Conservation (phyloP, 176 grass and related monocot species). For the Raddia guianensis region DNA sequence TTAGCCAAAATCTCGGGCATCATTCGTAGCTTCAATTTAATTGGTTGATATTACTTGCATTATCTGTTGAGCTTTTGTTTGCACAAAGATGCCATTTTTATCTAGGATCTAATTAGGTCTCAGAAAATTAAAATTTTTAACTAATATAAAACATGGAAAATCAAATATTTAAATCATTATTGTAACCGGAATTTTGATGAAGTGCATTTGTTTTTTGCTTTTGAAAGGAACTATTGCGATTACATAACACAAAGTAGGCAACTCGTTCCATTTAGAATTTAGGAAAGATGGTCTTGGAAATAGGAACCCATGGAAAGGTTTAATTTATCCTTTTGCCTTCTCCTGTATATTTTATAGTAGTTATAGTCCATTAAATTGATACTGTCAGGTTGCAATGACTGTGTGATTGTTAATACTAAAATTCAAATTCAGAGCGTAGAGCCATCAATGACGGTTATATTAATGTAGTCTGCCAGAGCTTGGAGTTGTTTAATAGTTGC, state of each 20-base stretch:
- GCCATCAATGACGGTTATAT: neutral
- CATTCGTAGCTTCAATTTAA: neutral
- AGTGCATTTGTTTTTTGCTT: constrained; percentile 20
- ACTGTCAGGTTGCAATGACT: constrained; percentile 10
- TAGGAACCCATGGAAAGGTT: neutral
- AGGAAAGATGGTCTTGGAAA: constrained; percentile 2
- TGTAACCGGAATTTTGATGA: neutral
- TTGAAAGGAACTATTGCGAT: neutral
- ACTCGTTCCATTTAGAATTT: neutral
- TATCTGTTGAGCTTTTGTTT: constrained; percentile 6
- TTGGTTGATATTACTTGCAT: neutral
- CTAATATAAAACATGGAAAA: neutral
- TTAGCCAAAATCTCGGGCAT: neutral
- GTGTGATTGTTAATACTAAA: constrained; percentile 28
- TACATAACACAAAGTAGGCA: neutral
- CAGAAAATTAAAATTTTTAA: constrained; percentile 4
- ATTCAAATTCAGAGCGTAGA: neutral
- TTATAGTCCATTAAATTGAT: constrained; percentile 14
- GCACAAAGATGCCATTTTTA: neutral
- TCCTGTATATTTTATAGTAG: constrained; percentile 3
- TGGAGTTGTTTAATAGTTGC: constrained; percentile 22
- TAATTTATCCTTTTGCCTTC: constrained; percentile 1
- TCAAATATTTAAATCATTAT: constrained; percentile 10
- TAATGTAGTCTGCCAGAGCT: neutral
- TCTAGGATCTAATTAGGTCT: constrained; percentile 1